A percentile compares a stretch with the other conserved stretches of the same genome.
phyloP scores from a whole-genome alignment of 495 filamentous ascomycete species.

The Hypoxylon rickii region DNA sequence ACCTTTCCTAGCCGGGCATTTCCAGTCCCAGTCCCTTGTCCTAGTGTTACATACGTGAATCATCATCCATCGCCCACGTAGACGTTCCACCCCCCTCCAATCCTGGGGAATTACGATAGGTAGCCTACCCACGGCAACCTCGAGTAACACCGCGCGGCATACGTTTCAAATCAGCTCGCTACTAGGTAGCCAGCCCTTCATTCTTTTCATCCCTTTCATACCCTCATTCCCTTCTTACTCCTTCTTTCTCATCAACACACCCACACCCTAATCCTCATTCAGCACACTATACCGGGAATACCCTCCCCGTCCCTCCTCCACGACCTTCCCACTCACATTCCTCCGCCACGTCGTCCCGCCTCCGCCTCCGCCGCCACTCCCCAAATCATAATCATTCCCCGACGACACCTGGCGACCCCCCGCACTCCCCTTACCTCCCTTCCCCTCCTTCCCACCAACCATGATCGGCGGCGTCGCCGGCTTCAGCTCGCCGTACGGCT shows the following conservation, averaged over 20 bases:
- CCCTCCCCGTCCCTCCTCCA: constrained; percentile 70
- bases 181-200: neutral
- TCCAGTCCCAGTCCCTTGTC: constrained; percentile 12
- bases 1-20: constrained; percentile 1
- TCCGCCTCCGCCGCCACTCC: constrained; percentile 44
- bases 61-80: too few species aligned
- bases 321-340: constrained; percentile 82
- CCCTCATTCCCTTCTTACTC: neutral
- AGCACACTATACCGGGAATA: constrained; percentile 41
- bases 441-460: constrained; percentile 23
- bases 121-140: too few species aligned
- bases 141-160: too few species aligned
- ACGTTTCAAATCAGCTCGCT: too few species aligned
- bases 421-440: neutral
- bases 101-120: too few species aligned
- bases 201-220: neutral
- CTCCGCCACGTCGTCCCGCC: constrained; percentile 45
- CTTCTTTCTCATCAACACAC: constrained; percentile 1
- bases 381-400: constrained; percentile 66
- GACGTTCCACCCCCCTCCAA: too few species aligned
- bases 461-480: constrained; percentile 54
- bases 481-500: constrained; percentile 55
- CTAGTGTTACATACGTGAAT: constrained; percentile 33
- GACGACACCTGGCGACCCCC: constrained; percentile 51
- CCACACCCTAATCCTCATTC: constrained; percentile 32